phyloP scores from a whole-genome alignment of 768 basidiomycete species.

The Butyriboletus loyo region DNA sequence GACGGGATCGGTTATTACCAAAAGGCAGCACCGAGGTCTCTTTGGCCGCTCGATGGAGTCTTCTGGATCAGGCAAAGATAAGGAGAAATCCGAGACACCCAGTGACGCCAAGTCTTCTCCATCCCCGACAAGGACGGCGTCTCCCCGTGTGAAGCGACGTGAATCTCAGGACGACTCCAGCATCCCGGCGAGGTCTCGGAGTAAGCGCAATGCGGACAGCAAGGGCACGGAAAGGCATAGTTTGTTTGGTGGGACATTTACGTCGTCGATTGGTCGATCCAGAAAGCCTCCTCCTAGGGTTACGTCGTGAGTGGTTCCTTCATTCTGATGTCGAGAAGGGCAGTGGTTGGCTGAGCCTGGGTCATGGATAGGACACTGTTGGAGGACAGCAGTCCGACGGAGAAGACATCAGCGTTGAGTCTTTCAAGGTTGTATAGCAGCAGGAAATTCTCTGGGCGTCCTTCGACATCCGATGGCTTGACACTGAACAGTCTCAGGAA shows the following conservation, averaged over 20 bases:
- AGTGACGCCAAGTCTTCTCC: slow-evolving; percentile 25
- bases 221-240: slow-evolving; percentile 62
- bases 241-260: slow-evolving; percentile 73
- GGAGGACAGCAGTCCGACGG: slow-evolving; percentile 35
- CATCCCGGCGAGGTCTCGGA: slow-evolving; percentile 35
- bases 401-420: slow-evolving; percentile 47
- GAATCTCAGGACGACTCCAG: slow-evolving; percentile 25
- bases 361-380: slow-evolving; percentile 25
- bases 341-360: not conserved
- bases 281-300: slow-evolving; percentile 83
- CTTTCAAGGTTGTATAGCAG: slow-evolving; percentile 47
- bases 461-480: slow-evolving; percentile 40
- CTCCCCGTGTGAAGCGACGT: slow-evolving; percentile 19
- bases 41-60: slow-evolving; percentile 59
- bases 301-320: slow-evolving; percentile 49
- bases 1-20: slow-evolving; percentile 35
- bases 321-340: not conserved
- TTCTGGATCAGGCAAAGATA: slow-evolving; percentile 30
- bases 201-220: slow-evolving; percentile 51
- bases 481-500: slow-evolving; percentile 24
- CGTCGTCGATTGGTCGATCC: slow-evolving; percentile 57
- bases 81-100: slow-evolving; percentile 32
- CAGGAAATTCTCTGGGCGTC: slow-evolving; percentile 43
- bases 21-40: slow-evolving; percentile 45
- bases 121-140: slow-evolving; percentile 22